These are phyloP conservation scores for Aleurites moluccanus DNA, from an alignment of 441 rosid genomes.

Conservation along the genomic window DNA sequence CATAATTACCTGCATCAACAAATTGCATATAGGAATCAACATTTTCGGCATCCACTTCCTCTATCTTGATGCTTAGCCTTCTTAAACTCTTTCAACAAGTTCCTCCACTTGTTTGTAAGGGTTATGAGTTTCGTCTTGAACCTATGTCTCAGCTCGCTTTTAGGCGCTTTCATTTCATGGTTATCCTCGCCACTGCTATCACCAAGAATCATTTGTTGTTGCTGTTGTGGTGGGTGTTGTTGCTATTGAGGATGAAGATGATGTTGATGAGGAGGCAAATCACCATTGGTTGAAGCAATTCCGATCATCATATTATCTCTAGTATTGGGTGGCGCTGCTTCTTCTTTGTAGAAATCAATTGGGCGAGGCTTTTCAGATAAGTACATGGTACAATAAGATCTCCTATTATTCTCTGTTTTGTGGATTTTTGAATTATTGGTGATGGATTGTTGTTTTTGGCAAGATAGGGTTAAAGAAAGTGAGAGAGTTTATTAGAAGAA, in stretches of 20 bases:
- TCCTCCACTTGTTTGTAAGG: slow-evolving; percentile 99
- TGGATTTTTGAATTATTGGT: background rate
- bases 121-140: slow-evolving; percentile 88
- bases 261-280: slow-evolving; percentile 50
- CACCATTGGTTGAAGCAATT: slow-evolving; percentile 54
- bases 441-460: background rate
- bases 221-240: slow-evolving; percentile 36
- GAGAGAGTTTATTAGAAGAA: slow-evolving; percentile 14
- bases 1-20: too few relatives aligned
- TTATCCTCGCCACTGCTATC: slow-evolving; percentile 79
- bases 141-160: slow-evolving; percentile 98
- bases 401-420: background rate
- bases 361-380: slow-evolving; percentile 79
- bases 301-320: slow-evolving; percentile 93
- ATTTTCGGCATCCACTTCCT: slow-evolving; percentile 70
- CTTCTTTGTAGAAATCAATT: slow-evolving; percentile 72
- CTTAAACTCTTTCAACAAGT: slow-evolving; percentile 88
- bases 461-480: slow-evolving; percentile 20
- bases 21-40: too few relatives aligned
- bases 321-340: slow-evolving; percentile 33
- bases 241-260: slow-evolving; percentile 34
- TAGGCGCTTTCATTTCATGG: slow-evolving; percentile 80
- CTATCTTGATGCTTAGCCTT: slow-evolving; percentile 76
- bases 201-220: slow-evolving; percentile 64
- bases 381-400: slow-evolving; percentile 46